phyloP scores from a whole-genome alignment of 1,284 basidiomycete genomes.

The Bondarzewia mesenterica region DNA sequence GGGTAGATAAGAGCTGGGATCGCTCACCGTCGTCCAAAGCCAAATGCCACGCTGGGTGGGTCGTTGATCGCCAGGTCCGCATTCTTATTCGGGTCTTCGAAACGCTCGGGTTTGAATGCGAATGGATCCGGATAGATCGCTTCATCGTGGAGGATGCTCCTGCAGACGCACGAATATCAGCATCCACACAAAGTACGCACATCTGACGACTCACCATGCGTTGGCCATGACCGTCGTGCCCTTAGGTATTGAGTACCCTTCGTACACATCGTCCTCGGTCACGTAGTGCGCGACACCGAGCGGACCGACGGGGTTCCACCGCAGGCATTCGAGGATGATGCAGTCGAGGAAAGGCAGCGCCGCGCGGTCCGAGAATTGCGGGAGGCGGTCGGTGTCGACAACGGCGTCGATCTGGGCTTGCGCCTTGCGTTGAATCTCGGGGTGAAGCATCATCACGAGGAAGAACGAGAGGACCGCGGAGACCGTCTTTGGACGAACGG shows the following conservation, averaged over 20 bases:
- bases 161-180: too few relatives aligned
- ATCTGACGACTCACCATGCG: background rate
- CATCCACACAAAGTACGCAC: too few relatives aligned
- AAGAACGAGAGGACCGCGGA: slow-evolving; percentile 3
- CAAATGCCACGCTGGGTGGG: background rate
- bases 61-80: background rate
- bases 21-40: slow-evolving; percentile 4
- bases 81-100: background rate
- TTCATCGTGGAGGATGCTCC: slow-evolving; percentile 3
- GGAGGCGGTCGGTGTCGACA: slow-evolving; percentile 1
- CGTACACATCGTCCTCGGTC: slow-evolving; percentile 7
- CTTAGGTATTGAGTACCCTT: slow-evolving; percentile 5
- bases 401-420: slow-evolving; percentile 5
- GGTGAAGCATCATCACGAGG: slow-evolving; percentile 7
- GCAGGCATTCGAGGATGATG: background rate
- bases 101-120: slow-evolving; percentile 4
- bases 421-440: slow-evolving; percentile 2
- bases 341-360: slow-evolving; percentile 5
- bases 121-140: background rate
- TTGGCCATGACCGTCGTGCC: background rate
- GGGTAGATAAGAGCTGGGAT: background rate
- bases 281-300: background rate
- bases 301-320: background rate
- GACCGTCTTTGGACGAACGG: background rate
- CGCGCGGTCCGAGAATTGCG: slow-evolving; percentile 3